Base-by-base conservation (phyloP, 306 rosid genomes). In the Vigna reflexopilosa region DNA sequence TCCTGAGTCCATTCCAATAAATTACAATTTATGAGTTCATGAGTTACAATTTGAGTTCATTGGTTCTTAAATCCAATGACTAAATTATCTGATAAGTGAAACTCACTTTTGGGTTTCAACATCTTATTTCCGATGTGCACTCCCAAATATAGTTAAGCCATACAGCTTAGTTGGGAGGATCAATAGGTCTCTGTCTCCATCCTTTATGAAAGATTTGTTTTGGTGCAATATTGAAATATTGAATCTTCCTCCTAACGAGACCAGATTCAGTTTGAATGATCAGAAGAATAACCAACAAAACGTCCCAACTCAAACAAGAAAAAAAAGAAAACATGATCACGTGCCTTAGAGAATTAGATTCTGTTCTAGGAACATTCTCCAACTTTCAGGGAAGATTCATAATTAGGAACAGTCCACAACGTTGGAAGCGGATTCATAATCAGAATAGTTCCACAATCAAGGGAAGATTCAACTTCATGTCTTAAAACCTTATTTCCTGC, bases 361-460 rank as follows among this genome's bases (percentile, higher is more conserved):
- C 79, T 38, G 6, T 16, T 34, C 16, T 22, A 16, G 10, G 81
- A 76, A 86, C 78, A 12, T 9, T 54, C 51, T 67, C 36, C 58
- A 44, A 47, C 51, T 44, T 12, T 40, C 20, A 56, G 77, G 85
- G 79, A 28, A 68, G 38, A 55, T 86, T 77, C 89, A 83, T 67
- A 20, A 15, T 72, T 50, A 28, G 4, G 77, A 72, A 63, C 14
- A 15, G 48, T 71, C 45, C 40, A 34, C 6, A 5, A 55, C 15
- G 30, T 42, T 0, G 75, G 72, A 63, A 59, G 55, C 20, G 49
- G 65, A 77, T 77, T 82, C 86, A 55, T 55, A 11, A 12, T 62
- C 32, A 47, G 36, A 64, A 57, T 36, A 1, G 22, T 56, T 63
- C 52, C 61, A 34, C 16, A 9, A 59, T 52, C 42, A 63, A n/a